Percentiles rank a stretch among this genome's conserved stretches.
Conservation (phyloP, 108 stramenopile genomes). For the Fistulifera solaris region DNA sequence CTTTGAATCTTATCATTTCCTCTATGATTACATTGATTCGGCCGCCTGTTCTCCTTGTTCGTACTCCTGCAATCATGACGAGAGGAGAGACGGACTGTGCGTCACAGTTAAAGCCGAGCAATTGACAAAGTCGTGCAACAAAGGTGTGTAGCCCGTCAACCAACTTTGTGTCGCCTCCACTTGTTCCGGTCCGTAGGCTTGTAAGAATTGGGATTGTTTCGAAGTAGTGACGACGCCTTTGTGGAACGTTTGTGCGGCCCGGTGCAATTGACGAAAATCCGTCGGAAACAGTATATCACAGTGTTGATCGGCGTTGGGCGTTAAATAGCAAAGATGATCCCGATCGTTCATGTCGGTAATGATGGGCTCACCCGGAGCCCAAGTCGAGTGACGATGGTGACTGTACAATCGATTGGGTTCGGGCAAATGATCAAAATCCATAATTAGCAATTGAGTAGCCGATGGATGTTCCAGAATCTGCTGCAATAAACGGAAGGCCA, state of each 20-base stretch:
- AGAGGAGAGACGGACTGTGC: not conserved
- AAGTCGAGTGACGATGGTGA: slow-evolving; percentile 4
- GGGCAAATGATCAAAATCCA: slow-evolving; percentile 76
- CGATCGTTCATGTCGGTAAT: slow-evolving; percentile 60
- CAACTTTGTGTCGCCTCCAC: slow-evolving; percentile 64
- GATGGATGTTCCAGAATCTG: slow-evolving; percentile 43
- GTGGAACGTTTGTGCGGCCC: slow-evolving; percentile 18
- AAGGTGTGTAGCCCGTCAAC: slow-evolving; percentile 69
- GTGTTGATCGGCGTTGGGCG: slow-evolving; percentile 5
- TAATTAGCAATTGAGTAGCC: slow-evolving; percentile 46
- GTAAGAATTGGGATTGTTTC: slow-evolving; percentile 70
- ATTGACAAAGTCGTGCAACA: slow-evolving; percentile 75
- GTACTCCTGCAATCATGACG: not conserved
- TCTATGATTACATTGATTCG: too few relatives aligned
- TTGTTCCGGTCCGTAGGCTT: slow-evolving; percentile 39
- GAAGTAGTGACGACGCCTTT: slow-evolving; percentile 16
- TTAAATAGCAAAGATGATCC: slow-evolving; percentile 62
- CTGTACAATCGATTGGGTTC: slow-evolving; percentile 15
- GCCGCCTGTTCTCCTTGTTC: not conserved
- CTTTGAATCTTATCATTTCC: too few relatives aligned
- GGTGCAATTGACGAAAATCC: slow-evolving; percentile 46
- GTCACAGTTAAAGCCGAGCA: slow-evolving; percentile 58
- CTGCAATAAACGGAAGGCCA: slow-evolving; percentile 54
- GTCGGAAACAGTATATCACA: slow-evolving; percentile 83
- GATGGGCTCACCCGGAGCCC: slow-evolving; percentile 56